Evolutionary conservation across 2,329 filamentous ascomycete genomes (phyloP).

Genomic region (Metarhizium humberi): DNA sequence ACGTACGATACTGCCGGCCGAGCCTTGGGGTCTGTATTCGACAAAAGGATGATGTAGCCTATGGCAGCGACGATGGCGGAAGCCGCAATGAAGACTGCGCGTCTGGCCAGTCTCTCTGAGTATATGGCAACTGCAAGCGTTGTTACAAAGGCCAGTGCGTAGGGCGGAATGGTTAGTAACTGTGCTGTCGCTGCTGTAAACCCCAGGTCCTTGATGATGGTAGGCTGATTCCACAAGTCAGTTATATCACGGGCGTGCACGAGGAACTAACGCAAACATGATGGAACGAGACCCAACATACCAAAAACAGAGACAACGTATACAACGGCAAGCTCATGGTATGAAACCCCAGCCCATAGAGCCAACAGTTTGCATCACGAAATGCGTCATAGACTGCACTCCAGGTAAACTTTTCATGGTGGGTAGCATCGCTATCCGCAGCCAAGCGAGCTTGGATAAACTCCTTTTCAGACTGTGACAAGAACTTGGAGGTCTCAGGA

Average conservation of each 20-base stretch:
- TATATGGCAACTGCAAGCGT: slow-evolving; percentile 50
- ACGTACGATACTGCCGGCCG: slow-evolving; percentile 49
- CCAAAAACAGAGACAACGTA: slow-evolving; percentile 44
- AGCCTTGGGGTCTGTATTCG: slow-evolving; percentile 33
- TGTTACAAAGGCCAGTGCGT: slow-evolving; percentile 51
- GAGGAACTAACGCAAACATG: background rate
- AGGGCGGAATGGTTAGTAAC: slow-evolving; percentile 54
- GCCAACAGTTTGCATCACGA: slow-evolving; percentile 60
- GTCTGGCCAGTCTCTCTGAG: slow-evolving; percentile 46
- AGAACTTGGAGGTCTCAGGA: slow-evolving; percentile 48
- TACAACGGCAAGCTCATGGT: slow-evolving; percentile 59
- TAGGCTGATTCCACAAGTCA: slow-evolving; percentile 21
- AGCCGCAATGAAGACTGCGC: slow-evolving; percentile 55
- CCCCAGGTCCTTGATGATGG: slow-evolving; percentile 44
- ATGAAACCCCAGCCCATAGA: slow-evolving; percentile 64
- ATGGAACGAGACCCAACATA: background rate
- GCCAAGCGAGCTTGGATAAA: slow-evolving; percentile 55
- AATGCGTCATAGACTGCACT: slow-evolving; percentile 52
- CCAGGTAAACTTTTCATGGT: slow-evolving; percentile 63
- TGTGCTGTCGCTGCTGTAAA: slow-evolving; percentile 44
- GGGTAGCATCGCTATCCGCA: slow-evolving; percentile 43
- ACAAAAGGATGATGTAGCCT: slow-evolving; percentile 53
- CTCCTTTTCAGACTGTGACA: slow-evolving; percentile 42
- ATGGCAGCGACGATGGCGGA: slow-evolving; percentile 47
- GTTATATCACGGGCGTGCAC: slow-evolving; percentile 19